These are phyloP conservation scores for Dioscorea dumetorum DNA, from an alignment of 106 monocot genomes.

Conservation along the genomic window DNA sequence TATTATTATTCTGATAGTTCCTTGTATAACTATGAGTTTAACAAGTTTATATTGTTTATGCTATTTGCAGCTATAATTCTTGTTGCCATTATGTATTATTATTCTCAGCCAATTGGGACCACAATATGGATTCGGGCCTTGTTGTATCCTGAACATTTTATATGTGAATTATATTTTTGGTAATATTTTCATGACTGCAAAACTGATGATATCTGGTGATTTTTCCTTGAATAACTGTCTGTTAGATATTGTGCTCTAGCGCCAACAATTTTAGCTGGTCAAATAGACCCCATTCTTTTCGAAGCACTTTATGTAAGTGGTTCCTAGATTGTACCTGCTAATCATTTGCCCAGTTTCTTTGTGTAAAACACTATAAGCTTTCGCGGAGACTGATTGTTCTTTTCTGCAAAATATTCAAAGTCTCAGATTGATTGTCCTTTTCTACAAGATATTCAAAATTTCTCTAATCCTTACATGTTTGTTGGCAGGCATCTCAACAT, in stretches of 20 bases:
- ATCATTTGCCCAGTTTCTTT: background rate
- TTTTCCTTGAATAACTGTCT: constrained; percentile 27
- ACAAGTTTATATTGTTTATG: constrained; percentile 11
- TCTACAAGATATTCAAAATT: too few relatives aligned
- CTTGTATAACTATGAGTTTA: background rate
- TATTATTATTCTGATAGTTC: background rate
- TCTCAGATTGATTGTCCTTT: too few relatives aligned
- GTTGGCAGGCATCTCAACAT: constrained; percentile 89
- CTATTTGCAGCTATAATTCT: constrained; percentile 68
- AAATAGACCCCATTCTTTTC: constrained; percentile 81
- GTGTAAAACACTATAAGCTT: too few relatives aligned
- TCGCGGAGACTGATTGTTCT: too few relatives aligned
- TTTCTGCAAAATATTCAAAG: too few relatives aligned
- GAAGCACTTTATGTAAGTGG: constrained; percentile 92
- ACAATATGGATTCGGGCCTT: constrained; percentile 54
- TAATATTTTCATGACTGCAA: background rate
- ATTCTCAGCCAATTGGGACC: constrained; percentile 58
- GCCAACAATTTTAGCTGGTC: constrained; percentile 77
- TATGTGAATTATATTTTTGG: background rate
- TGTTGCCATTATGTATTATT: constrained; percentile 82
- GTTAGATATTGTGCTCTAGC: constrained; percentile 88
- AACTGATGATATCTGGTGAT: background rate
- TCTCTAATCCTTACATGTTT: background rate
- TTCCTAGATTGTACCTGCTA: background rate
- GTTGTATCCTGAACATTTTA: constrained; percentile 67